Conservation (phyloP, 192 early-diverging fungal species). For the Gamsiella multidivaricata region DNA sequence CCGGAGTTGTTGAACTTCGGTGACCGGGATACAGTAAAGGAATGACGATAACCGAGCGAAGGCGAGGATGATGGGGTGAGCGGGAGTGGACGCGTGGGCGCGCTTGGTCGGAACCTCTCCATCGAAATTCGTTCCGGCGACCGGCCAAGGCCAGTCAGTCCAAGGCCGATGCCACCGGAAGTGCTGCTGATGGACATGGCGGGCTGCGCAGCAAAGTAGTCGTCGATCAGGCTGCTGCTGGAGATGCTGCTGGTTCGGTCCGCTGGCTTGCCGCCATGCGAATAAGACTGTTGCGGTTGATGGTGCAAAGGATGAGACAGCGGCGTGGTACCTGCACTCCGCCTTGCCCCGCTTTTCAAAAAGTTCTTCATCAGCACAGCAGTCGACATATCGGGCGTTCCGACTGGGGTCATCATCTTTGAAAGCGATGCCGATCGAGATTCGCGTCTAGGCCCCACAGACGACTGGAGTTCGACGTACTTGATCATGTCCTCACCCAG, state of each 20-base stretch:
- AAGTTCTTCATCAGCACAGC: slow-evolving; percentile 37
- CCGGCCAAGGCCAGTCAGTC: slow-evolving; percentile 9
- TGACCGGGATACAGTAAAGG: neutral
- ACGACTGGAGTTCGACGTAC: slow-evolving; percentile 41
- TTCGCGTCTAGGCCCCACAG: slow-evolving; percentile 23
- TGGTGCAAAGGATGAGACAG: slow-evolving; percentile 11
- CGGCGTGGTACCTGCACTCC: slow-evolving; percentile 8
- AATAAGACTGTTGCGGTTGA: slow-evolving; percentile 6
- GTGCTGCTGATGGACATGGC: no score
- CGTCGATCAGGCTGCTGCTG: slow-evolving; percentile 13
- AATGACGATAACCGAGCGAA: neutral
- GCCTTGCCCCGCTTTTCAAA: slow-evolving; percentile 15
- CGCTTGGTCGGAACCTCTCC: slow-evolving; percentile 15
- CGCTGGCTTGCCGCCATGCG: slow-evolving; percentile 2
- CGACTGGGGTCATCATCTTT: slow-evolving; percentile 1
- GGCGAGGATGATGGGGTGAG: neutral
- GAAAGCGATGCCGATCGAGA: slow-evolving; percentile 24
- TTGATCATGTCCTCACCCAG: slow-evolving; percentile 55
- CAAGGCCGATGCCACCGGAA: slow-evolving; percentile 14
- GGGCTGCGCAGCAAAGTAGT: slow-evolving; percentile 20
- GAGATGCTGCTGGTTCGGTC: slow-evolving; percentile 11
- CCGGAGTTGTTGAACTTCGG: neutral
- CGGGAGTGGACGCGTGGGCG: slow-evolving; percentile 3
- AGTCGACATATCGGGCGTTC: slow-evolving; percentile 31
- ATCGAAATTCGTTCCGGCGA: slow-evolving; percentile 3